Evolutionary conservation across 1,284 basidiomycete genomes (phyloP).

Genomic region (Ceratobasidium sp.): DNA sequence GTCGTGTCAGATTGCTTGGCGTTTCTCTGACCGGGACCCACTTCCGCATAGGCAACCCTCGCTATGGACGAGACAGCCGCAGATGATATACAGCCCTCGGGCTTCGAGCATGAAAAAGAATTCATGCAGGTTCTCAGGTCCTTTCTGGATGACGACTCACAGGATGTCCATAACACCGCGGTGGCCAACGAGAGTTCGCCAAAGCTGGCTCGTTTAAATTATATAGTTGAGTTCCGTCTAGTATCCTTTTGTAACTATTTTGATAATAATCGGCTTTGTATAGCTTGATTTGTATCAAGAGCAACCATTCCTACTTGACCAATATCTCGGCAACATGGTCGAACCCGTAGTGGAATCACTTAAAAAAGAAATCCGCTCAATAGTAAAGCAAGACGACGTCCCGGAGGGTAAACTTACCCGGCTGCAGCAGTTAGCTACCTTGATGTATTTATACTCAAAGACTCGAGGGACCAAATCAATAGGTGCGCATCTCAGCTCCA

Average conservation of each 20-base stretch:
- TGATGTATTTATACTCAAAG: slow-evolving; percentile 88
- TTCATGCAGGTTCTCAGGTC: slow-evolving; percentile 25
- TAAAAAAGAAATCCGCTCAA: slow-evolving; percentile 62
- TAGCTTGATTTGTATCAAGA: slow-evolving; percentile 94
- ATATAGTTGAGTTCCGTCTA: slow-evolving; percentile 26
- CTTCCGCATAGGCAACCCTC: too few species aligned
- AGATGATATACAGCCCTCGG: slow-evolving; percentile 28
- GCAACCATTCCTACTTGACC: slow-evolving; percentile 93
- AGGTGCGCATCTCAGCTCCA: slow-evolving; percentile 61
- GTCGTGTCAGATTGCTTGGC: too few species aligned
- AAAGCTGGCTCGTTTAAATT: slow-evolving; percentile 7
- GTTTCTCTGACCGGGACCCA: too few species aligned
- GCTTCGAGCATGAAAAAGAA: slow-evolving; percentile 29
- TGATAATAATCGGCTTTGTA: slow-evolving; percentile 1
- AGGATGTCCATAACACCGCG: neutral
- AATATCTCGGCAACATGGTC: slow-evolving; percentile 87
- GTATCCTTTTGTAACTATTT: neutral
- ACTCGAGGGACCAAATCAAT: slow-evolving; percentile 92
- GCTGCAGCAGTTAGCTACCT: slow-evolving; percentile 62
- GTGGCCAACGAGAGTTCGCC: slow-evolving; percentile 24
- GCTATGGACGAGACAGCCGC: slow-evolving; percentile 10
- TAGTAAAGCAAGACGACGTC: slow-evolving; percentile 48
- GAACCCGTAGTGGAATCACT: slow-evolving; percentile 76
- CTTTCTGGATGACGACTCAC: slow-evolving; percentile 18
- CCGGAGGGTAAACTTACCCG: slow-evolving; percentile 47